phyloP scores from a whole-genome alignment of 108 stramenopile genomes.

The Nitzschia sp. region DNA sequence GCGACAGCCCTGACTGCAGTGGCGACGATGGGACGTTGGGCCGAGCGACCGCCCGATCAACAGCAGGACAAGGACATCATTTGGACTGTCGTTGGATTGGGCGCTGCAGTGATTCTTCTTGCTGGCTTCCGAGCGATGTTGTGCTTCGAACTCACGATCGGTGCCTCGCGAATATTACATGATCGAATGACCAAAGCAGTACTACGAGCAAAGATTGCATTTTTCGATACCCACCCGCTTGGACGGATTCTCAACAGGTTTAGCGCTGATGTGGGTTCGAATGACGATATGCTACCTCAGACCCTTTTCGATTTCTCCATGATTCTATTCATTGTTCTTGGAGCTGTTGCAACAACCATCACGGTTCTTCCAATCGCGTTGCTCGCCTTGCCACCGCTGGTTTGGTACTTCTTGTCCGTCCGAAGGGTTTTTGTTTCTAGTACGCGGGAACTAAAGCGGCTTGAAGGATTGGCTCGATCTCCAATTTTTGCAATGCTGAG shows the following conservation, averaged over 20 bases:
- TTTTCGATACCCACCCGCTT: slow-evolving; percentile 86
- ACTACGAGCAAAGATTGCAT: slow-evolving; percentile 71
- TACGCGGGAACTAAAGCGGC: slow-evolving; percentile 72
- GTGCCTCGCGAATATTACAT: slow-evolving; percentile 70
- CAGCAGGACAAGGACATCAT: slow-evolving; percentile 41
- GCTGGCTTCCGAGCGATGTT: slow-evolving; percentile 43
- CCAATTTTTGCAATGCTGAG: slow-evolving; percentile 80
- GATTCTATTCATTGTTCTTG: slow-evolving; percentile 48
- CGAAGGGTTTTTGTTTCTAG: slow-evolving; percentile 59
- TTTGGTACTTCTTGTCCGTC: slow-evolving; percentile 69
- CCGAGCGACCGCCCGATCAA: slow-evolving; percentile 39
- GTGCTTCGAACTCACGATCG: slow-evolving; percentile 48
- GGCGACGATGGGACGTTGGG: slow-evolving; percentile 59
- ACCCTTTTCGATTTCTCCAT: slow-evolving; percentile 69
- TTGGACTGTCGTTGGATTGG: slow-evolving; percentile 46
- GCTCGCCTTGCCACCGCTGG: slow-evolving; percentile 54
- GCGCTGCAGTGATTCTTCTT: slow-evolving; percentile 36
- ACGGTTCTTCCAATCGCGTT: slow-evolving; percentile 60
- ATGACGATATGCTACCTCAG: slow-evolving; percentile 64
- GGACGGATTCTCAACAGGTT: slow-evolving; percentile 83
- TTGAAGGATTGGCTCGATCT: slow-evolving; percentile 74
- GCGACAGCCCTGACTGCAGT: slow-evolving; percentile 46
- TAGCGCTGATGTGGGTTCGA: slow-evolving; percentile 71
- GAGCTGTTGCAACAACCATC: slow-evolving; percentile 56
- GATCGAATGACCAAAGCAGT: slow-evolving; percentile 71